Evolutionary conservation across 176 grass and related monocot genomes (phyloP), one percentile per base, ranked within the genome.

Genomic region (Hordeum marinum): DNA sequence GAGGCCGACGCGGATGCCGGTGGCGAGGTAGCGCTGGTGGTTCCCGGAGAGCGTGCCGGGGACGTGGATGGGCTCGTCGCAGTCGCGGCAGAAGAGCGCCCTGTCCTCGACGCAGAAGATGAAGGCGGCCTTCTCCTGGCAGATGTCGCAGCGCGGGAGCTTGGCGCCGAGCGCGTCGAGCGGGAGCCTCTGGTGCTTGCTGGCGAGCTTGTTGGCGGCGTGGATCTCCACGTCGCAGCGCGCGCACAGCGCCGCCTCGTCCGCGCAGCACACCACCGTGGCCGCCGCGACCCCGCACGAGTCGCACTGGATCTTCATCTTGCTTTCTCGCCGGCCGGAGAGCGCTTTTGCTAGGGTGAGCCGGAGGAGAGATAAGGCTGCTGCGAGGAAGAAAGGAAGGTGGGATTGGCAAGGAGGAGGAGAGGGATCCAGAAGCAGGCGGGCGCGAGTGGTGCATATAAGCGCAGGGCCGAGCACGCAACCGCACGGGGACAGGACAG

Each of bases 31-130:
- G 20, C 97, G 94, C 76, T 94, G 97, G 92, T 99, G 97, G n/a
- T 95, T 84, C 8, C 97, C 97, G 36, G 93, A 88, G n/a, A 99
- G 91, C 50, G 94, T 94, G 21, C 93, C 91, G 3, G 94, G 81
- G 4, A 99, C 91, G 42, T 99, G 97, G 74, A 96, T 96, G 48
- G 93, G 88, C 86, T 94, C 96, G 84, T 99, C 97, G 75, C 97
- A 99, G 72, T 99, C 97, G 17, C 90, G 81, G 92, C 97, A 99
- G 88, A 99, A 96, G 32, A 99, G 97, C 65, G 97, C 97, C 78
- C 96, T 68, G 84, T 99, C 97, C 78, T 99, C 94, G 35, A 99
- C 93, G 77, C 97, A 99, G 91, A 99, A 99, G 75, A 99, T 99
- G 69, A 99, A 96, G 11, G 97, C 97, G 36, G 93, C 89, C 85